Evolutionary conservation across 164 flowering plant genomes (phyloP).

Genomic region (Nymphaea colorata): DNA sequence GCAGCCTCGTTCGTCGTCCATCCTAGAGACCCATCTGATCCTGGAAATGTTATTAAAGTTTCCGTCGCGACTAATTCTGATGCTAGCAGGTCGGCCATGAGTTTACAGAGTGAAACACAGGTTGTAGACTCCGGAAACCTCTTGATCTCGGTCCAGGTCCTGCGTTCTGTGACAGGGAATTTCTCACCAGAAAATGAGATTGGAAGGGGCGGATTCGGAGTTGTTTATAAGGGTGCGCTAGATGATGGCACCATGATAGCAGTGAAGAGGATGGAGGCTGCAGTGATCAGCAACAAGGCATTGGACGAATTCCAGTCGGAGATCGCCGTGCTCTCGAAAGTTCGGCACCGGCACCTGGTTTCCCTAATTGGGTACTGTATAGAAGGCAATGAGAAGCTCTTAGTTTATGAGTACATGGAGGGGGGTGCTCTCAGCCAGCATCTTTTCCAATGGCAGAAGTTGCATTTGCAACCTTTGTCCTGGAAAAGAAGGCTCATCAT

Average conservation of each 20-base stretch:
- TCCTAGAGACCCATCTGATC: conserved; percentile 51
- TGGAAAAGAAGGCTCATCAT: conserved; percentile 60
- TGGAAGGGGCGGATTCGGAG: conserved; percentile 78
- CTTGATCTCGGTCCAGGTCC: conserved; percentile 53
- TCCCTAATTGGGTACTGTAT: conserved; percentile 56
- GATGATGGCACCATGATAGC: conserved; percentile 68
- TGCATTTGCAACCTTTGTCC: conserved; percentile 52
- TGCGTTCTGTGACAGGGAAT: conserved; percentile 50
- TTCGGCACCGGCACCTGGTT: conserved; percentile 71
- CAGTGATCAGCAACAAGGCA: conserved; percentile 39
- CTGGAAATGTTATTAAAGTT: conserved; percentile 37
- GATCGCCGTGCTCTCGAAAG: conserved; percentile 69
- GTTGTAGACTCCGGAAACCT: conserved; percentile 42
- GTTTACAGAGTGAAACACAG: conserved; percentile 25
- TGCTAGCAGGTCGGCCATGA: conserved; percentile 20
- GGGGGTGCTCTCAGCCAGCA: conserved; percentile 72
- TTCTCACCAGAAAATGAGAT: conserved; percentile 59
- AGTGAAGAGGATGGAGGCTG: conserved; percentile 78
- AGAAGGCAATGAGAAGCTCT: conserved; percentile 61
- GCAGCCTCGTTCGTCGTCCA: conserved; percentile 32
- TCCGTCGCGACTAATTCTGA: conserved; percentile 26
- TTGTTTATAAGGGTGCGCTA: conserved; percentile 62
- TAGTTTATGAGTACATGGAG: conserved; percentile 70
- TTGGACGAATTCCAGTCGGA: conserved; percentile 70
- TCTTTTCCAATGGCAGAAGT: conserved; percentile 58